A percentile compares a stretch with the other conserved stretches of the same genome.
These are phyloP conservation scores for Neohortaea acidophila DNA, from an alignment of 495 filamentous ascomycete species.

Conservation along the genomic window DNA sequence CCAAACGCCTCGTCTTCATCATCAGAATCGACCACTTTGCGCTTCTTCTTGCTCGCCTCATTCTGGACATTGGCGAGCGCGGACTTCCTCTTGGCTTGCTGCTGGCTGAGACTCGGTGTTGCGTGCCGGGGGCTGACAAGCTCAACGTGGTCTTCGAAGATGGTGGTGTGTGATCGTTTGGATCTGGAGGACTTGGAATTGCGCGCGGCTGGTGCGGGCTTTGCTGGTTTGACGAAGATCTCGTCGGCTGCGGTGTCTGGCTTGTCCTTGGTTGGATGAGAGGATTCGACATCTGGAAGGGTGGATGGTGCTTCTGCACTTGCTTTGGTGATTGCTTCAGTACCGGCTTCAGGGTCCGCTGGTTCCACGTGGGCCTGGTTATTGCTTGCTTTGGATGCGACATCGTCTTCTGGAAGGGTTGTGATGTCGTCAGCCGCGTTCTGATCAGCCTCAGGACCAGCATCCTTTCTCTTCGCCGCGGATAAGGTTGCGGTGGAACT, in stretches of 20 bases:
- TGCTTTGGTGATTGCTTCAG: not conserved
- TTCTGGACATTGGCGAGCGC: not conserved
- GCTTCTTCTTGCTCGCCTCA: constrained; percentile 2
- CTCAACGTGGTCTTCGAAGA: constrained; percentile 18
- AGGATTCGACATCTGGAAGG: not conserved
- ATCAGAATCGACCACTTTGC: constrained; percentile 3
- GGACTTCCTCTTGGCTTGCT: constrained; percentile 6
- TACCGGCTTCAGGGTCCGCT: not conserved
- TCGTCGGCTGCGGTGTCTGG: not conserved
- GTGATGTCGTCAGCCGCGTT: not conserved
- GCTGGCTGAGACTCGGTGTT: constrained; percentile 11
- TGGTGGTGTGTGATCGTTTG: constrained; percentile 16
- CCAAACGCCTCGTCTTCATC: constrained; percentile 10
- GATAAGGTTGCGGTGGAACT: not conserved
- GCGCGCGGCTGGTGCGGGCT: constrained; percentile 4
- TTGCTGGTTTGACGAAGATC: constrained; percentile 17
- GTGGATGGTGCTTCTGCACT: not conserved
- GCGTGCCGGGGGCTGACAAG: constrained; percentile 3
- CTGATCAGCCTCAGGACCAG: not conserved
- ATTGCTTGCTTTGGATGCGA: not conserved
- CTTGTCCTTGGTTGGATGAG: not conserved
- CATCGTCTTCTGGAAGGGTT: not conserved
- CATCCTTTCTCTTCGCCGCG: not conserved
- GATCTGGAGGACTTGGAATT: constrained; percentile 1
- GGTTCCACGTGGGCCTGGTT: not conserved